Percentiles rank a stretch among this genome's conserved stretches.
Conservation (phyloP, 495 filamentous ascomycete species). For the Apiosordaria backusii region DNA sequence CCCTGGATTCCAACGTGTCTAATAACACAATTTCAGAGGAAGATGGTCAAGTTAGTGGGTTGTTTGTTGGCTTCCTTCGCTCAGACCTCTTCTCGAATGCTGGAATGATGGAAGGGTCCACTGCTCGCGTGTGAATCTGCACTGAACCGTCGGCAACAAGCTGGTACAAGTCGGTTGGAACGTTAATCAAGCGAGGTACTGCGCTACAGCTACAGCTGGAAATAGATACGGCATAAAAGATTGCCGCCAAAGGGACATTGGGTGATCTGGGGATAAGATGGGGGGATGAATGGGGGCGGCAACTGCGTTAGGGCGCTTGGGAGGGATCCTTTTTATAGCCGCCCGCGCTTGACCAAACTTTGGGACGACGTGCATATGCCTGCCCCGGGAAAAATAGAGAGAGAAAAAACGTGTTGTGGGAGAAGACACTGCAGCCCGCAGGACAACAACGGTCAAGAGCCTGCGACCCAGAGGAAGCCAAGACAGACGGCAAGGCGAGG, state of each 20-base stretch:
- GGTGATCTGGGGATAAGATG: background rate
- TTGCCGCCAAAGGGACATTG: constrained; percentile 2
- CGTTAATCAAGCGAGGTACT: constrained; percentile 15
- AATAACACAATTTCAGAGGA: constrained; percentile 1
- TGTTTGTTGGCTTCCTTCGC: background rate
- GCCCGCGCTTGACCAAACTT: background rate
- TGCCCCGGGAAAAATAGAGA: constrained; percentile 7
- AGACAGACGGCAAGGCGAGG: constrained; percentile 12
- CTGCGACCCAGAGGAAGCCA: background rate
- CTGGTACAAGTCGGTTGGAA: constrained; percentile 11
- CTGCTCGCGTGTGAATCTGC: background rate
- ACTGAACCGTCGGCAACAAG: background rate
- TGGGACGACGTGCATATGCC: constrained; percentile 7
- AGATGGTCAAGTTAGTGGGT: background rate
- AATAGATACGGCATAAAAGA: constrained; percentile 16
- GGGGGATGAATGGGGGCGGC: constrained; percentile 3
- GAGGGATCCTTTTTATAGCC: constrained; percentile 11
- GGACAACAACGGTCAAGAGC: background rate
- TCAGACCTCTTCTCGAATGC: background rate
- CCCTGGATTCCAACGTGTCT: constrained; percentile 6
- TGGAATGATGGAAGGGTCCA: background rate
- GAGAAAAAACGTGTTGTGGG: background rate
- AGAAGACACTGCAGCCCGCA: background rate
- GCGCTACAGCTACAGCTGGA: constrained; percentile 9
- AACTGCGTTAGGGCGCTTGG: constrained; percentile 11